Percentiles rank a stretch among this genome's conserved stretches.
Conservation (phyloP, 495 filamentous ascomycete genomes). For the Cladorrhinum samala region DNA sequence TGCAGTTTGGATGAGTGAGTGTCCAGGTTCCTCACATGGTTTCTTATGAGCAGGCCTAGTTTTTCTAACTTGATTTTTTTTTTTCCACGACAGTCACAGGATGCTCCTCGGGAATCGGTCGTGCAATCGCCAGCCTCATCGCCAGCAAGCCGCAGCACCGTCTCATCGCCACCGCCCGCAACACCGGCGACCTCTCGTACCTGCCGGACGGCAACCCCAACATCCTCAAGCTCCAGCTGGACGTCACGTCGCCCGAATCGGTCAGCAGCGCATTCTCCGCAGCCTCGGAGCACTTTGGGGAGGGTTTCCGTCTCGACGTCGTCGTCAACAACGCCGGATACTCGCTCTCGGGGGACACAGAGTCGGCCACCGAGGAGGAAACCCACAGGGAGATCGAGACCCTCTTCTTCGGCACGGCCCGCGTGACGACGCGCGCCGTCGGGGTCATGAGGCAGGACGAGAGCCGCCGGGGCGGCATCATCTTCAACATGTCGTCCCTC, state of each 20-base stretch:
- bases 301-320: conserved; percentile 37
- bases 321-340: conserved; percentile 55
- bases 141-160: conserved; percentile 34
- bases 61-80: no score
- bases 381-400: conserved; percentile 43
- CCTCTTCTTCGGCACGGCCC: conserved; percentile 49
- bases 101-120: conserved; percentile 47
- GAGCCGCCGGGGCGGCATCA: conserved; percentile 38
- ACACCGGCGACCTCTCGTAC: conserved; percentile 29
- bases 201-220: conserved; percentile 29
- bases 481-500: conserved; percentile 49
- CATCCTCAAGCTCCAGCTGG: conserved; percentile 41
- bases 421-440: conserved; percentile 37
- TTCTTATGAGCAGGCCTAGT: no score
- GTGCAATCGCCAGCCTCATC: conserved; percentile 35
- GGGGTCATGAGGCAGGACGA: conserved; percentile 41
- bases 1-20: not conserved
- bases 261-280: conserved; percentile 38
- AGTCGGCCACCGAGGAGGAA: conserved; percentile 36
- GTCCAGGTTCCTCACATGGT: no score
- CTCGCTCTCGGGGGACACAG: conserved; percentile 40
- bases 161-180: conserved; percentile 46
- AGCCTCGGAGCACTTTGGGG: conserved; percentile 31
- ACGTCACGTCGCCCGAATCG: conserved; percentile 35
- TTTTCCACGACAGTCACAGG: conserved; percentile 41